Base-by-base conservation (phyloP, 495 filamentous ascomycete species). In the Aspergillus steynii region DNA sequence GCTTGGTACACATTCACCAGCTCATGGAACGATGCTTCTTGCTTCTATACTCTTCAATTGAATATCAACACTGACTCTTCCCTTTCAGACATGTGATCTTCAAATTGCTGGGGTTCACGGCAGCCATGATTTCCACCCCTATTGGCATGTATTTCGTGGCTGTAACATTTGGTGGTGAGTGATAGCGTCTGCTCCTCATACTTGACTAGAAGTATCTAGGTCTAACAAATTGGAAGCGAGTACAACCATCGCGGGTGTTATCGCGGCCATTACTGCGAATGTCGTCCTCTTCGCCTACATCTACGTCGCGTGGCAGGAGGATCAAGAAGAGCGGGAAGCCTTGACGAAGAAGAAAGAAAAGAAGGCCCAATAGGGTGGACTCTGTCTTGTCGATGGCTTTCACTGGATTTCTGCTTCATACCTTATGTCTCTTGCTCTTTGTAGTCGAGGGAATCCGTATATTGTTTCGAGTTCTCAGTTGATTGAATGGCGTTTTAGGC, bases 261-360 rank as follows among this genome's bases (percentile, higher is more conserved):
- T 86, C 27, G 95, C 95, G 8, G 96, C 96, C 27, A 75, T 98
- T 46, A 88, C 90, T 62, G 95, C 95, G 31, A 99, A 99, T 71
- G 83, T 92, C 20, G 91, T 99, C 6, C 79, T 99, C 59, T 86
- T 99, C 60, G 88, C 85, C 15, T 99, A 98, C 75, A 86, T 98
- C 54, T 80, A 94, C 60, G 93, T 96, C 1, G 95, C 96, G 31
- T 92, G 96, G 83, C 85, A 83, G 63, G 95, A 99, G 70, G 95
- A 99, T 68, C 80, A 88, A 68, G 80, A 75, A 59, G 89, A 95
- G 64, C 84, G 83, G 37, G 61, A 71, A 57, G 81, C 87, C 25
- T 83, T 81, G 46, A 74, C 78, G 25, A 82, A 83, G 68, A 69
- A 77, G 64, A 79, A 82, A 57, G 74, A 72, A 59, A 88, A 86